Evolutionary conservation across 2,329 filamentous ascomycete species (phyloP), one percentile per base, ranked within the genome.

Genomic region (Chaetomium globosum): DNA sequence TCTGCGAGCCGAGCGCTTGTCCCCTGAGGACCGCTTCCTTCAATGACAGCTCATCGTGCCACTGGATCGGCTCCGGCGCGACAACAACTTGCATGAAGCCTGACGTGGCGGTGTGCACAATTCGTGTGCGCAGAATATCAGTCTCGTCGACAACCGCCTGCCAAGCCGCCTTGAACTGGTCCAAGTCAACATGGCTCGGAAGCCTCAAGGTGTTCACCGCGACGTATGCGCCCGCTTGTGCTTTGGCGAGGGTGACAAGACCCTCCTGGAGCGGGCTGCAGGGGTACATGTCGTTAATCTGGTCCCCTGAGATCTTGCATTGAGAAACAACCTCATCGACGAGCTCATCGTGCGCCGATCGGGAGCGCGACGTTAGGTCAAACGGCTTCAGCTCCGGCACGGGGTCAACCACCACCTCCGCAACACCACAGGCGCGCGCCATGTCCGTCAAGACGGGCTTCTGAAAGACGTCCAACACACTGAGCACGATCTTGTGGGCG

Each of bases 231-330:
- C 77, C 77, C 0, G 71, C 59, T 13, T 75, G 70, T 48, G 74
- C 74, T n/a, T 68, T 71, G 0, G 78, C 73, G 0, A 79, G 65
- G 0, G 78, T 75, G 26, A 81, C 69, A 1, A 81, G 71, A 2
- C 77, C 78, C 61, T 77, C 77, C 59, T 81, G 80, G 0, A 81
- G 71, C 1, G 75, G 73, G 4, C 77, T 77, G 69, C 77, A 80
- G 9, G 79, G 79, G 53, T 77, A 80, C 0, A 76, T 67, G 61
- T 81, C 78, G 36, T 74, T 65, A 19, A 73, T 65, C 13, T 68
- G 13, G 26, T 63, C 53, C 10, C 33, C 31, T 21, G 59, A 31
- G 16, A 72, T 30, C 13, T 28, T 12, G 23, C 69, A 72, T 13
- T 66, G 67, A 2, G 30, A 46, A 5, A 67, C 64, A 4, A 71